Evolutionary conservation across 805 yeast species (phyloP).

Genomic region (Candida namnaoensis): DNA sequence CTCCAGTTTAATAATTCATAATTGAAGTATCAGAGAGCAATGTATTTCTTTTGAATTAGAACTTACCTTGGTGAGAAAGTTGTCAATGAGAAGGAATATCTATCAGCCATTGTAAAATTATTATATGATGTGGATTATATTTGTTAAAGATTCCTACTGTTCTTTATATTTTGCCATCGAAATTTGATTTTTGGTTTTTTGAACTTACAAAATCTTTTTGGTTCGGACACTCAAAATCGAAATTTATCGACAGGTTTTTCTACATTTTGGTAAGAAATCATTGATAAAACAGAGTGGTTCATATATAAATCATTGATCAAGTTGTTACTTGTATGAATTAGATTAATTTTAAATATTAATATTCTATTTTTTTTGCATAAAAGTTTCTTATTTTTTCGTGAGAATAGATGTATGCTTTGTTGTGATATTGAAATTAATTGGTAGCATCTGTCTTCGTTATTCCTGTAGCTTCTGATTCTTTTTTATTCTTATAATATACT

Average conservation of each 20-base stretch:
- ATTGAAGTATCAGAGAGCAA: too few relatives aligned
- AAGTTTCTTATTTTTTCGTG: too few relatives aligned
- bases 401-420: too few relatives aligned
- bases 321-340: too few relatives aligned
- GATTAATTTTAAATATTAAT: too few relatives aligned
- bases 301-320: too few relatives aligned
- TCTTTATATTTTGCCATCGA: conserved; percentile 6
- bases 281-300: too few relatives aligned
- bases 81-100: conserved; percentile 95
- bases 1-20: too few relatives aligned
- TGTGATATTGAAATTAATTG: too few relatives aligned
- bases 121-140: background rate
- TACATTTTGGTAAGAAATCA: too few relatives aligned
- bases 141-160: background rate
- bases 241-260: too few relatives aligned
- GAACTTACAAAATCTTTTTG: background rate
- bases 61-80: conserved; percentile 89
- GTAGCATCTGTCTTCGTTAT: background rate
- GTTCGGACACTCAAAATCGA: background rate
- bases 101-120: conserved; percentile 69
- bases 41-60: background rate
- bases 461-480: background rate
- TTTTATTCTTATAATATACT: conserved; percentile 10
- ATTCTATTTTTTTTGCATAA: too few relatives aligned
- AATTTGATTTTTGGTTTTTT: background rate